Percentiles rank a stretch among this genome's conserved stretches.
phyloP scores from a whole-genome alignment of 2,329 filamentous ascomycete genomes.

The Ramularia collo-cygni region DNA sequence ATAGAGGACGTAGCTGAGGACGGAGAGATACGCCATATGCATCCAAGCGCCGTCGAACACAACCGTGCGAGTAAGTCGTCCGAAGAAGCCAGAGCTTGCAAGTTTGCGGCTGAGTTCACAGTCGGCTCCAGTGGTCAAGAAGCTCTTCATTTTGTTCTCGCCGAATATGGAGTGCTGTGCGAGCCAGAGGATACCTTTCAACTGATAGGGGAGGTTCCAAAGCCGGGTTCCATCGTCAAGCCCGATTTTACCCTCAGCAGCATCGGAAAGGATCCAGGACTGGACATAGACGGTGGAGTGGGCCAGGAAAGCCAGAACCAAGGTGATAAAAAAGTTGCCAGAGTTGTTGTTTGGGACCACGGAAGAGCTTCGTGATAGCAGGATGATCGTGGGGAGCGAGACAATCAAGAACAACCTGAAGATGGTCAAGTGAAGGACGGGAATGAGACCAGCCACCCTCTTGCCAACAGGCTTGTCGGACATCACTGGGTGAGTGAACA shows the following conservation, averaged over 20 bases:
- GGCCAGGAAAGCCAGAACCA: conserved; percentile 8
- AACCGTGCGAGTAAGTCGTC: conserved; percentile 7
- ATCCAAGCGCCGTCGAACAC: conserved; percentile 13
- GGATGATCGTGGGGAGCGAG: conserved; percentile 8
- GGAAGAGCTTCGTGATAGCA: conserved; percentile 2
- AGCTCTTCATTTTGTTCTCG: conserved; percentile 10
- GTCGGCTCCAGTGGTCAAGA: conserved; percentile 14
- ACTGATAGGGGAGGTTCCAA: conserved; percentile 15
- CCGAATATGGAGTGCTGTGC: conserved; percentile 12
- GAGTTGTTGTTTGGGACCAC: conserved; percentile 8
- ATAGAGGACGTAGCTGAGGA: conserved; percentile 5
- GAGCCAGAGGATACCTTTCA: conserved; percentile 14
- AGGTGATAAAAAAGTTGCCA: conserved; percentile 5
- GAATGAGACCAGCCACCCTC: conserved; percentile 7
- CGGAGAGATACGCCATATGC: conserved; percentile 12
- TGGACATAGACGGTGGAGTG: conserved; percentile 12
- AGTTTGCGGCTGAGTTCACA: conserved; percentile 6
- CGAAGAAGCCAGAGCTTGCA: conserved; percentile 5
- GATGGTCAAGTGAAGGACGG: conserved; percentile 8
- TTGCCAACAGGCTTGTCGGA: conserved; percentile 7
- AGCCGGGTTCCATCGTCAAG: conserved; percentile 13
- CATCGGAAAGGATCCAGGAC: conserved; percentile 10
- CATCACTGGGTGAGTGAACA: conserved; percentile 11
- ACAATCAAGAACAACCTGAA: conserved; percentile 9
- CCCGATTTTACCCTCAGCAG: conserved; percentile 8